Evolutionary conservation across 208 protist genomes (phyloP).

Genomic region (Leishmania amazonensis): DNA sequence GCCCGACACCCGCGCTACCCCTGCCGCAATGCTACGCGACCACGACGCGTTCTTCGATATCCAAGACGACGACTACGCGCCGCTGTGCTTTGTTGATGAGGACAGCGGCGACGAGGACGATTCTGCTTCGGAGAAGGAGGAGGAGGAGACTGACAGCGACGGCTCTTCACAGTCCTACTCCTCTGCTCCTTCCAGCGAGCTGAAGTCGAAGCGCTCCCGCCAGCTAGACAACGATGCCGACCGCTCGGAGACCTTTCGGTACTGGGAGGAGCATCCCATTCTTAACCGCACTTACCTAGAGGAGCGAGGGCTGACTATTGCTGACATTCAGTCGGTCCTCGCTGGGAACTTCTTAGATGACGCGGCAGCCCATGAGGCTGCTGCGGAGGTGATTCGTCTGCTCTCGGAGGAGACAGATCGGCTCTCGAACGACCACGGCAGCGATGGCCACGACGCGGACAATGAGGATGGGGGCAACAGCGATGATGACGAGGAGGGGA

Average conservation of each 20-base stretch:
- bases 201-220: slow-evolving; percentile 22
- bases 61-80: slow-evolving; percentile 85
- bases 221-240: slow-evolving; percentile 34
- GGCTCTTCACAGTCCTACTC: slow-evolving; percentile 30
- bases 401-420: slow-evolving; percentile 71
- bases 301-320: slow-evolving; percentile 67
- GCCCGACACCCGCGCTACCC: slow-evolving; percentile 86
- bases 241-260: slow-evolving; percentile 41
- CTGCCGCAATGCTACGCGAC: slow-evolving; percentile 80
- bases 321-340: slow-evolving; percentile 73
- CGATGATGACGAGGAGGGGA: slow-evolving; percentile 3
- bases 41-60: slow-evolving; percentile 86
- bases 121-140: slow-evolving; percentile 28
- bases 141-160: slow-evolving; percentile 31
- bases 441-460: slow-evolving; percentile 53
- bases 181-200: slow-evolving; percentile 9
- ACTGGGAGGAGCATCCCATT: slow-evolving; percentile 76
- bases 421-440: slow-evolving; percentile 38
- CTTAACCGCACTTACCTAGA: slow-evolving; percentile 63
- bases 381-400: slow-evolving; percentile 75
- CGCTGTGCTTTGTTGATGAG: slow-evolving; percentile 67
- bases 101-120: slow-evolving; percentile 27
- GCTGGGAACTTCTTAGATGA: slow-evolving; percentile 58
- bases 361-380: slow-evolving; percentile 53
- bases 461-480: slow-evolving; percentile 44